phyloP scores from a whole-genome alignment of 2,329 filamentous ascomycete genomes.

The Neurospora crassa region DNA sequence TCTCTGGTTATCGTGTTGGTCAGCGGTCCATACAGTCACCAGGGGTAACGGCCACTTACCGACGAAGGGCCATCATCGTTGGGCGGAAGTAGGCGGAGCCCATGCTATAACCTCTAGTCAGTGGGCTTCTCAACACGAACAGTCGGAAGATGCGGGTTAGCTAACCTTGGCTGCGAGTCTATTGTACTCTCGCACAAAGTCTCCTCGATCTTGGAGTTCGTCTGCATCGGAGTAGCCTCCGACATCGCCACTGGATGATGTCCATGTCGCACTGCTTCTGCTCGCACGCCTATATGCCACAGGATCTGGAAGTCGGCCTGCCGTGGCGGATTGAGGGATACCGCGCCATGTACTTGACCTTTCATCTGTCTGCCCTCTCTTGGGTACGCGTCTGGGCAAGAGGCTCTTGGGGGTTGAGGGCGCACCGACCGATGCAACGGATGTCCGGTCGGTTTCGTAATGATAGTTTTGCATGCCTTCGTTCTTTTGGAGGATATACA shows the following conservation, averaged over 20 bases:
- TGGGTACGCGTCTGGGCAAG: slow-evolving; percentile 3
- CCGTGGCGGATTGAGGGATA: slow-evolving; percentile 8
- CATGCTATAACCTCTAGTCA: slow-evolving; percentile 35
- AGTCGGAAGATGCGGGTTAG: background rate
- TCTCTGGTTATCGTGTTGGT: slow-evolving; percentile 7
- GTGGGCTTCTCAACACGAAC: background rate
- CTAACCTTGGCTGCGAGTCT: slow-evolving; percentile 46
- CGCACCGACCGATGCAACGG: slow-evolving; percentile 3
- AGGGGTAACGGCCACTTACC: slow-evolving; percentile 21
- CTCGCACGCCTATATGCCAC: slow-evolving; percentile 9
- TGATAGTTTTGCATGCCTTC: background rate
- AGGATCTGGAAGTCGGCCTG: slow-evolving; percentile 14
- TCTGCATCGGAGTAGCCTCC: slow-evolving; percentile 39
- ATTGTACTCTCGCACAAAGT: slow-evolving; percentile 51
- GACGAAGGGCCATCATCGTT: slow-evolving; percentile 26
- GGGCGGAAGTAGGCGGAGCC: slow-evolving; percentile 31
- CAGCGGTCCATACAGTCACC: background rate
- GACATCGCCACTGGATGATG: slow-evolving; percentile 42
- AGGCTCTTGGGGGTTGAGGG: slow-evolving; percentile 5
- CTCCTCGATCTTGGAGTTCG: slow-evolving; percentile 36
- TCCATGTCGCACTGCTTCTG: slow-evolving; percentile 46
- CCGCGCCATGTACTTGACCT: background rate
- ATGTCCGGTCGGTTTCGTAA: slow-evolving; percentile 8
- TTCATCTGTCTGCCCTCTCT: background rate
- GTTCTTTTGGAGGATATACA: background rate